These are phyloP conservation scores for Gnomoniopsis smithogilvyi DNA, from an alignment of 2,329 filamentous ascomycete genomes.

Conservation along the genomic window DNA sequence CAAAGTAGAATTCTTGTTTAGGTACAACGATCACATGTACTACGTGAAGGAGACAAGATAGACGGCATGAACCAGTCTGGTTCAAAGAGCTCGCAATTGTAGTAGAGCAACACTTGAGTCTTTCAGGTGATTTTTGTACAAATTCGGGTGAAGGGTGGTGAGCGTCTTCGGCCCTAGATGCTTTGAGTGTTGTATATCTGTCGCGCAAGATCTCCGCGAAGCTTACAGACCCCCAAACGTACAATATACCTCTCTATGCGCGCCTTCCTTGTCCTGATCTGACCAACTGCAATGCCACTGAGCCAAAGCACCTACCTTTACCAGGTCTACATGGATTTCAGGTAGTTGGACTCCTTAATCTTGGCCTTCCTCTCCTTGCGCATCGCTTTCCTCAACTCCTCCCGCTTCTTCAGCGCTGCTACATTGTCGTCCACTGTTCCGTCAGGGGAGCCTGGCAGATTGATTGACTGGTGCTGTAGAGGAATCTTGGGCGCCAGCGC, in stretches of 20 bases:
- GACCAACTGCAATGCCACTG: background rate
- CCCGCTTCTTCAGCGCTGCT: conserved; percentile 47
- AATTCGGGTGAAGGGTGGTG: no score
- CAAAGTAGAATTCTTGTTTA: no score
- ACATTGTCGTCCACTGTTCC: conserved; percentile 43
- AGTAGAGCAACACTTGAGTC: no score
- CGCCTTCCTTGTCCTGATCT: background rate
- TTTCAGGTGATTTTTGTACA: no score
- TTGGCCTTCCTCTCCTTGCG: conserved; percentile 68
- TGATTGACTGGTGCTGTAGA: conserved; percentile 73
- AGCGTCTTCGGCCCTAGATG: no score
- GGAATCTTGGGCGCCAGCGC: conserved; percentile 67
- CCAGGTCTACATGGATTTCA: conserved; percentile 66
- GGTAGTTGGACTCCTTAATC: conserved; percentile 85
- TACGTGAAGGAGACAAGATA: no score
- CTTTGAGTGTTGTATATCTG: no score
- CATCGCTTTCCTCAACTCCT: conserved; percentile 67
- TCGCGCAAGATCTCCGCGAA: no score
- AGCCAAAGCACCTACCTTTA: background rate
- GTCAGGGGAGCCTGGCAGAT: conserved; percentile 56
- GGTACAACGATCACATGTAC: no score
- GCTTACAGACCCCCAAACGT: no score
- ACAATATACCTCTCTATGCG: background rate
- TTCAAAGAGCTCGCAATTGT: no score
- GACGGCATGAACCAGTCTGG: no score